A percentile compares a stretch with the other conserved stretches of the same genome.
These are phyloP conservation scores for Lactifluus hygrophoroides DNA, from an alignment of 768 basidiomycete species.

Conservation along the genomic window DNA sequence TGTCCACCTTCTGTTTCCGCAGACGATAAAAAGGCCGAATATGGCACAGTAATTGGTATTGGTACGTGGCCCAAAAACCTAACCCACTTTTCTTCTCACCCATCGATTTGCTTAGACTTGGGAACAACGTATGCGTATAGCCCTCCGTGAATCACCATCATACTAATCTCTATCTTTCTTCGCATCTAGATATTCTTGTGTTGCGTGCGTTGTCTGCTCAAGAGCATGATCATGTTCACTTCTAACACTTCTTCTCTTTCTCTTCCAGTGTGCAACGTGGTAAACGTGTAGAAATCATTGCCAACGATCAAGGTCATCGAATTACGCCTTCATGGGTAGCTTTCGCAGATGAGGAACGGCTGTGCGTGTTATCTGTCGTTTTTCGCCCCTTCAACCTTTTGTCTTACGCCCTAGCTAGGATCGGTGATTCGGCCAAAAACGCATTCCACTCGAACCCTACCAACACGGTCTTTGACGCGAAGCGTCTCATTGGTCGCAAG, in stretches of 20 bases:
- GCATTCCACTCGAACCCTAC: constrained; percentile 84
- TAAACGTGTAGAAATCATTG: constrained; percentile 52
- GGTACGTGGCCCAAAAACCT: constrained; percentile 37
- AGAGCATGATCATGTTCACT: constrained; percentile 32
- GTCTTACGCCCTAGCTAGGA: constrained; percentile 28
- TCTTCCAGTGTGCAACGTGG: constrained; percentile 28
- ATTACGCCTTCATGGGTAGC: constrained; percentile 58
- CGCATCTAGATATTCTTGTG: constrained; percentile 76
- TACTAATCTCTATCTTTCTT: constrained; percentile 24
- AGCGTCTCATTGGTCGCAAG: constrained; percentile 87
- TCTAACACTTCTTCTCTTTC: background rate
- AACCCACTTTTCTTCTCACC: background rate
- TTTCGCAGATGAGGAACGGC: constrained; percentile 51
- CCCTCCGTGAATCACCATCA: background rate
- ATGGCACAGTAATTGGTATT: constrained; percentile 91
- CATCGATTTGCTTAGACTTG: constrained; percentile 46
- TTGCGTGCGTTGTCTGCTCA: constrained; percentile 52
- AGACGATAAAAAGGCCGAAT: constrained; percentile 61
- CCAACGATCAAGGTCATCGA: constrained; percentile 50
- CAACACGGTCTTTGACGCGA: constrained; percentile 96
- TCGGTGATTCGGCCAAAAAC: constrained; percentile 97
- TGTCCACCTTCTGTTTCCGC: constrained; percentile 57
- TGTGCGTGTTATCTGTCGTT: constrained; percentile 28
- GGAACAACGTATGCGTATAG: constrained; percentile 66
- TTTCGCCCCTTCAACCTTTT: background rate